phyloP scores from a whole-genome alignment of 2,329 filamentous ascomycete species.

The Aspergillus oerlinghausenensis region DNA sequence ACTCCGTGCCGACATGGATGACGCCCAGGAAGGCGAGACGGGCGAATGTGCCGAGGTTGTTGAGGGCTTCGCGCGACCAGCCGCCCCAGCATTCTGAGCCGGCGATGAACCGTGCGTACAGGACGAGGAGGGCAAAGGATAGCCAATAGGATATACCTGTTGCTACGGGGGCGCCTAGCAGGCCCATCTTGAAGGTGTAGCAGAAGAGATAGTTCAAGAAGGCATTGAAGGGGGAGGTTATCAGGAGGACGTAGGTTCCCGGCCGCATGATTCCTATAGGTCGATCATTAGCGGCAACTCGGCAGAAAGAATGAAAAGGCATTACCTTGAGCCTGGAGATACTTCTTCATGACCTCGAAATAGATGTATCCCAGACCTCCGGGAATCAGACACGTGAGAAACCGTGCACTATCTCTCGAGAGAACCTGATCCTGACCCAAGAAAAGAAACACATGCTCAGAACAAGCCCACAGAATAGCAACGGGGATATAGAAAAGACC shows the following conservation, averaged over 20 bases:
- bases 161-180: constrained; percentile 75
- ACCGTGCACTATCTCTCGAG: constrained; percentile 66
- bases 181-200: constrained; percentile 64
- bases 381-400: constrained; percentile 69
- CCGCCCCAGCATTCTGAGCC: constrained; percentile 79
- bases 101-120: constrained; percentile 65
- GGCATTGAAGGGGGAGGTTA: constrained; percentile 58
- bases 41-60: constrained; percentile 66
- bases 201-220: constrained; percentile 64
- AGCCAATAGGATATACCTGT: constrained; percentile 84
- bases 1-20: constrained; percentile 82
- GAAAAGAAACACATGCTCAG: constrained; percentile 66
- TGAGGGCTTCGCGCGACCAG: constrained; percentile 58
- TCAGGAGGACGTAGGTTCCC: constrained; percentile 58
- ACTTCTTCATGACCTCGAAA: constrained; percentile 71
- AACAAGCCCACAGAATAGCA: constrained; percentile 67
- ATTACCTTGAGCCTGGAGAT: constrained; percentile 54
- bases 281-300: background rate
- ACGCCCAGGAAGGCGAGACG: constrained; percentile 71
- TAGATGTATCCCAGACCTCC: constrained; percentile 83
- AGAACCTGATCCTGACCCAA: constrained; percentile 77
- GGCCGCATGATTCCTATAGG: constrained; percentile 56
- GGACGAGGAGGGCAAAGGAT: constrained; percentile 70
- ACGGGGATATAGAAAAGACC: constrained; percentile 68
- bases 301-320: background rate